phyloP scores from a whole-genome alignment of 345 rosid species.

The Heritiera littoralis region DNA sequence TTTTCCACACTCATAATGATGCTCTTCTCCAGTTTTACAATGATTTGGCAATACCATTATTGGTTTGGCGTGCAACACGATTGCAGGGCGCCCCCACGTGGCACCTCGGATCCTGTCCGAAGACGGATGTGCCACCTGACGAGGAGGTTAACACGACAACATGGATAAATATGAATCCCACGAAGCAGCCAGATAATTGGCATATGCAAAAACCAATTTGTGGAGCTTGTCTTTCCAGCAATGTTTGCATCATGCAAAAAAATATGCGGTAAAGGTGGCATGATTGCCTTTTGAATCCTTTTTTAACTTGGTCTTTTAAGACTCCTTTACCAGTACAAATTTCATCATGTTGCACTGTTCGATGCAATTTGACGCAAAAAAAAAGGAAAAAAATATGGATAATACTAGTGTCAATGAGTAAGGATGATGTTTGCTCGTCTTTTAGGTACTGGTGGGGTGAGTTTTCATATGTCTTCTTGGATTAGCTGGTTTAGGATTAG shows the following conservation, averaged over 20 bases:
- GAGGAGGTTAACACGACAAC: not conserved
- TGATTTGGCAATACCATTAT: conserved; percentile 18
- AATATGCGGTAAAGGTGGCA: not conserved
- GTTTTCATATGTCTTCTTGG: too few relatives aligned
- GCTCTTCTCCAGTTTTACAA: not conserved
- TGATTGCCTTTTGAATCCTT: conserved; percentile 9
- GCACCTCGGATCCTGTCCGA: not conserved
- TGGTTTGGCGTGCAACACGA: not conserved
- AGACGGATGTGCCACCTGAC: conserved; percentile 10
- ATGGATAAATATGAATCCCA: not conserved
- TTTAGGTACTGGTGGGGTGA: too few relatives aligned
- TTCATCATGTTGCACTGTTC: not conserved
- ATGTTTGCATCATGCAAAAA: conserved; percentile 18
- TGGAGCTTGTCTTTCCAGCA: not conserved
- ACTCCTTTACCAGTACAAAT: too few relatives aligned
- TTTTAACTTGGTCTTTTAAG: not conserved
- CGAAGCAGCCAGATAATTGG: not conserved
- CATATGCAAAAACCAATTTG: not conserved
- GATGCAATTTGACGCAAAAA: not conserved
- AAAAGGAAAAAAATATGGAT: not conserved
- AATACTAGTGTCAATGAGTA: too few relatives aligned
- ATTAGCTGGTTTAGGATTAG: too few relatives aligned
- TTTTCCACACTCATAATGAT: not conserved
- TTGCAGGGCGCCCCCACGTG: conserved; percentile 27
- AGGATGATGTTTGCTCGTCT: too few relatives aligned